A percentile compares a stretch with the other conserved stretches of the same genome.
These are phyloP conservation scores for Tilletia indica DNA, from an alignment of 1,284 basidiomycete genomes.

Conservation along the genomic window DNA sequence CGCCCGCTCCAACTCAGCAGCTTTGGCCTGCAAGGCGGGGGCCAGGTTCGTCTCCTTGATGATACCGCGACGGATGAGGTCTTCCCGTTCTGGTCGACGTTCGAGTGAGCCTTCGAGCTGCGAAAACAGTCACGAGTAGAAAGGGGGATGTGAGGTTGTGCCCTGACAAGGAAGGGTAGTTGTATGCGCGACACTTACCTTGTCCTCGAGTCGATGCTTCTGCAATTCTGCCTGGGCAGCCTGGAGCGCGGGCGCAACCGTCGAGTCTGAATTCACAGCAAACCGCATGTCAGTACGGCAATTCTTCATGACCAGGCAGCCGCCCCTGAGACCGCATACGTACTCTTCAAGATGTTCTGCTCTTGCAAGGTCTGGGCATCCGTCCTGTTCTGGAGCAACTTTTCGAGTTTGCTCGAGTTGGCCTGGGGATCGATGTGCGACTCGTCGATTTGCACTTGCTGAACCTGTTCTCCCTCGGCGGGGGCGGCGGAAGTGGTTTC, in stretches of 20 bases:
- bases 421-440: conserved; percentile 42
- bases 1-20: conserved; percentile 67
- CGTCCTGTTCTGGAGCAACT: conserved; percentile 64
- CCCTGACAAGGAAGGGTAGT: not conserved
- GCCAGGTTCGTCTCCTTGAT: conserved; percentile 67
- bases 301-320: no score
- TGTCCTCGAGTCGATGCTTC: conserved; percentile 38
- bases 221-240: conserved; percentile 38
- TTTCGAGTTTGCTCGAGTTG: conserved; percentile 61
- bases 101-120: conserved; percentile 38
- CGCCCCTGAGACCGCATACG: conserved; percentile 28
- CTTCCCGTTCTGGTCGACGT: conserved; percentile 38
- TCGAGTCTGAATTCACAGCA: conserved; percentile 26
- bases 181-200: conserved; percentile 10
- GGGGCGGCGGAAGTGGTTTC: not conserved
- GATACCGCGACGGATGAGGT: conserved; percentile 38
- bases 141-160: not conserved
- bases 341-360: conserved; percentile 74
- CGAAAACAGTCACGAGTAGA: not conserved
- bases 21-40: conserved; percentile 68
- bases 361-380: conserved; percentile 69
- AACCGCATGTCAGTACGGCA: not conserved
- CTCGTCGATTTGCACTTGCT: not conserved
- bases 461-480: not conserved
- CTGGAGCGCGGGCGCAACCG: conserved; percentile 41